Conservation (phyloP, 805 yeast genomes). For the Candida coleopterorum region DNA sequence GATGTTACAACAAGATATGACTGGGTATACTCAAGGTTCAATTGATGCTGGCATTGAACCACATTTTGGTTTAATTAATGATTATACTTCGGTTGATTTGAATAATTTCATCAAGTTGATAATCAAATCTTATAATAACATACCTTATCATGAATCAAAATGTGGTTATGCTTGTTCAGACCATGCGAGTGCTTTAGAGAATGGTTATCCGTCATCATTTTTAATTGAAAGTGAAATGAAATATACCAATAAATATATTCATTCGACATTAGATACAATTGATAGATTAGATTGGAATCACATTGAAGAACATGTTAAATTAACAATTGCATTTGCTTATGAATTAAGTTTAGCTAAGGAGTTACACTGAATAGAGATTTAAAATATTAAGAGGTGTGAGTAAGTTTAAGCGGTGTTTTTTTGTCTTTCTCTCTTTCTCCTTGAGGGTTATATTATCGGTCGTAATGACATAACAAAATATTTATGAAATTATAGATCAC, state of each 20-base stretch:
- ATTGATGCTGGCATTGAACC: slow-evolving; percentile 49
- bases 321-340: slow-evolving; percentile 66
- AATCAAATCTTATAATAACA: slow-evolving; percentile 56
- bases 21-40: slow-evolving; percentile 64
- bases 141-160: slow-evolving; percentile 66
- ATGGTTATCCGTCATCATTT: slow-evolving; percentile 82
- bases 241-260: slow-evolving; percentile 65
- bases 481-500: neutral
- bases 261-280: slow-evolving; percentile 72
- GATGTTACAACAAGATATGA: slow-evolving; percentile 94
- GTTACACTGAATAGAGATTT: slow-evolving; percentile 2
- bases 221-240: slow-evolving; percentile 73
- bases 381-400: neutral
- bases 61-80: slow-evolving; percentile 76
- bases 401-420: too few species aligned
- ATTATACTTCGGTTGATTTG: slow-evolving; percentile 53
- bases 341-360: slow-evolving; percentile 53
- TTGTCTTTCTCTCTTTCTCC: neutral
- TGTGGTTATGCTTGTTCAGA: slow-evolving; percentile 96
- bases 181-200: slow-evolving; percentile 78
- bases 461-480: slow-evolving; percentile 2
- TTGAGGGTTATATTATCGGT: too few species aligned
- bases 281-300: slow-evolving; percentile 77
- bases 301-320: slow-evolving; percentile 72
- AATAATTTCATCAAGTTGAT: slow-evolving; percentile 59